Evolutionary conservation across 768 basidiomycete species (phyloP).

Genomic region (Tricholoma terreum): DNA sequence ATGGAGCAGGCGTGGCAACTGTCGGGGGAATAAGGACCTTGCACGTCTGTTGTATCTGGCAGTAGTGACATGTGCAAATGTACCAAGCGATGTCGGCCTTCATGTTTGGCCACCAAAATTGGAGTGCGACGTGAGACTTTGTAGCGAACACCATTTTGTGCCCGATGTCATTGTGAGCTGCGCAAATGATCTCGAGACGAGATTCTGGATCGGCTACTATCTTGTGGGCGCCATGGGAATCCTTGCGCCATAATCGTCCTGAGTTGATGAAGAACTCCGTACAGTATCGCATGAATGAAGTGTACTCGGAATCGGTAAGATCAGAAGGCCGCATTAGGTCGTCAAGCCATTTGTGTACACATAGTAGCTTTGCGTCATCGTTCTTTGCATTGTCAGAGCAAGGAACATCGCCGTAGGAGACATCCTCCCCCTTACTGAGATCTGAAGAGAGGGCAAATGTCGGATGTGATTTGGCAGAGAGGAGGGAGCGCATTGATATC

Average conservation of each 20-base stretch:
- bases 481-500: too few relatives aligned
- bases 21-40: slow-evolving; percentile 25
- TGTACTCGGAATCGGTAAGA: slow-evolving; percentile 9
- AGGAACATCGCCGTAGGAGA: not conserved
- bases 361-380: not conserved
- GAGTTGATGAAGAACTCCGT: slow-evolving; percentile 18
- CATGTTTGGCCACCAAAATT: slow-evolving; percentile 30
- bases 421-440: not conserved
- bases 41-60: slow-evolving; percentile 25
- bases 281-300: slow-evolving; percentile 14
- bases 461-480: too few relatives aligned
- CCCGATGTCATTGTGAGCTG: slow-evolving; percentile 13
- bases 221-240: slow-evolving; percentile 13
- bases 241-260: slow-evolving; percentile 18
- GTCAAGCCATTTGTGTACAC: not conserved
- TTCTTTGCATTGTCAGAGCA: not conserved
- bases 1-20: slow-evolving; percentile 16
- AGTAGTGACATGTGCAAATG: slow-evolving; percentile 34
- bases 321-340: not conserved
- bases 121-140: not conserved
- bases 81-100: slow-evolving; percentile 28
- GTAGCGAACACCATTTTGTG: slow-evolving; percentile 21
- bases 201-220: slow-evolving; percentile 22
- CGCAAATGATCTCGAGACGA: not conserved
- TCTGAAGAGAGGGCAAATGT: too few relatives aligned